Evolutionary conservation across 257 asterid species (phyloP), one percentile per base, ranked within the genome.

Genomic region (Hygrophila difformis): DNA sequence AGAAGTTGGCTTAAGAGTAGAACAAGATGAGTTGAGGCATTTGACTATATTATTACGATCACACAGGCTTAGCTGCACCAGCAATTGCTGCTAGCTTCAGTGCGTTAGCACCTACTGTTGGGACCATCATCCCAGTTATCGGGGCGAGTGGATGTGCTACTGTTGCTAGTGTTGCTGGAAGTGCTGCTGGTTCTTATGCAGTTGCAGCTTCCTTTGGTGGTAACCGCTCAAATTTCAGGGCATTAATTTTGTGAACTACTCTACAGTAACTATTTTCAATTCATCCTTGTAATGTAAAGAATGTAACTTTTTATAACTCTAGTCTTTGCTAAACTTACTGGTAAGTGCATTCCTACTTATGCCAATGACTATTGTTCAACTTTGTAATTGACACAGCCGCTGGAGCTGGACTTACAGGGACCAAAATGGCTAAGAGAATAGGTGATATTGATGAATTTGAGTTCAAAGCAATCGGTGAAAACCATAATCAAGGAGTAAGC

Each of bases 201-300:
- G 96, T 91, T 59, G 98, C 94, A 21, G 96, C 96, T 60, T 91
- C 98, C 37, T 82, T 91, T 64, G 98, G 98, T 18, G 96, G 98
- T 82, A 45, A 44, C 62, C 64, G 19, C 49, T 37, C 49, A 54
- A 36, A 12, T 13, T 54, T 45, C 39, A 12, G 18, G 31, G 39
- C 18, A 38, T 51, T 18, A 44, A 22, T 41, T 46, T n/a, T 39
- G n/a, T 34, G 11, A 49, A n/a, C n/a, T n/a, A n/a, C n/a, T n/a
- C n/a, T n/a, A n/a, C n/a, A n/a, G n/a, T n/a, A n/a, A n/a, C n/a
- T n/a, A n/a, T n/a, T n/a, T n/a, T n/a, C n/a, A n/a, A n/a, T n/a
- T n/a, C n/a, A n/a, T n/a, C n/a, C n/a, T n/a, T n/a, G n/a, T n/a
- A n/a, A n/a, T n/a, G n/a, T n/a, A n/a, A n/a, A n/a, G n/a, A n/a